Evolutionary conservation across 192 early-diverging fungal species (phyloP).

Genomic region (Coemansia sp.): DNA sequence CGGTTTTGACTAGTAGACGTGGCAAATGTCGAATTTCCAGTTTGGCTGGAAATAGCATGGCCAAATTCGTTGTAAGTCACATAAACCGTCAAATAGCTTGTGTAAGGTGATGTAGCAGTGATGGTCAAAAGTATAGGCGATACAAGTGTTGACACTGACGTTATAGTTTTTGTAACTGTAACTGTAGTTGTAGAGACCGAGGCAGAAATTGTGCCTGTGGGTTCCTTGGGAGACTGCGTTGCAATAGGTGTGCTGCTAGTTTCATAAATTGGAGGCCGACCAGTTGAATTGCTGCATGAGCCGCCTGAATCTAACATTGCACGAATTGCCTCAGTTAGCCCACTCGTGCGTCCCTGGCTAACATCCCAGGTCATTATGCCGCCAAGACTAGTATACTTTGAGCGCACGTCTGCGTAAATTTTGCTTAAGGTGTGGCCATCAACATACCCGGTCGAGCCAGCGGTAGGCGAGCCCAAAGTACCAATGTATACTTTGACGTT

Average conservation of each 20-base stretch:
- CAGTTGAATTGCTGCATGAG: conserved; percentile 14
- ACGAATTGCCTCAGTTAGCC: conserved; percentile 28
- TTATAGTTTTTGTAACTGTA: conserved; percentile 28
- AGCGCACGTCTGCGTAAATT: conserved; percentile 48
- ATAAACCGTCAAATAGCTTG: conserved; percentile 14
- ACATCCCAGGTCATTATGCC: conserved; percentile 72
- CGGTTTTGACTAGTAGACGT: not conserved
- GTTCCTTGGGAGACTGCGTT: conserved; percentile 6
- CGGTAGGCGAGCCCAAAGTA: conserved; percentile 56
- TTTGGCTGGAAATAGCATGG: not conserved
- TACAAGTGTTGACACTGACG: conserved; percentile 37
- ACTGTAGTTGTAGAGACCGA: conserved; percentile 6
- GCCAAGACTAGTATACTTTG: conserved; percentile 57
- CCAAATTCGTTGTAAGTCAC: conserved; percentile 14
- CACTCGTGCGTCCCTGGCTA: conserved; percentile 40
- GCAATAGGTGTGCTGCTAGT: not conserved
- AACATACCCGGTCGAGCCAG: conserved; percentile 57
- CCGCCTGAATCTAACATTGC: conserved; percentile 19
- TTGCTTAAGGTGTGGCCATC: conserved; percentile 23
- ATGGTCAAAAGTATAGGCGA: conserved; percentile 2
- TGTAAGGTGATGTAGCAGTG: conserved; percentile 20
- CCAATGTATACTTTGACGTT: conserved; percentile 59
- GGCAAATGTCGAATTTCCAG: not conserved
- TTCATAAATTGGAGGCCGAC: not conserved
- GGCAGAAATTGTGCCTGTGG: not conserved